Evolutionary conservation across 1,284 basidiomycete genomes (phyloP).

Genomic region (Cutaneotrichosporon cyanovorans): DNA sequence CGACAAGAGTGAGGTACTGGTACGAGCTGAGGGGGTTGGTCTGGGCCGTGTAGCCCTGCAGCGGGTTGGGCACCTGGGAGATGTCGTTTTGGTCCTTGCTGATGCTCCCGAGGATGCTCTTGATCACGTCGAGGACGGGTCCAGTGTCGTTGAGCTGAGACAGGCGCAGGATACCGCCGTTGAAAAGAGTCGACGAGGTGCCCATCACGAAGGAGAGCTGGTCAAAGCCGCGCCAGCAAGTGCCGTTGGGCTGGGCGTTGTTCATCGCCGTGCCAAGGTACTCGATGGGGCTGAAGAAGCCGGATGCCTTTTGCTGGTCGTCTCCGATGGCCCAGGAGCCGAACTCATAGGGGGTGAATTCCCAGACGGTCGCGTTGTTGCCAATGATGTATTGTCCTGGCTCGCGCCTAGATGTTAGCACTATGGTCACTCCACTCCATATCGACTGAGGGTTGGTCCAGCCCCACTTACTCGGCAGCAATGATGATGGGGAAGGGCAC

Average conservation of each 20-base stretch:
- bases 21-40: constrained; percentile 35
- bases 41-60: constrained; percentile 28
- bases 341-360: constrained; percentile 49
- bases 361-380: constrained; percentile 46
- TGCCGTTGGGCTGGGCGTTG: constrained; percentile 35
- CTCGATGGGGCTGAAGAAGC: constrained; percentile 41
- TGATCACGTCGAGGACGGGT: constrained; percentile 31
- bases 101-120: constrained; percentile 34
- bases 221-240: constrained; percentile 44
- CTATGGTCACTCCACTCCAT: too few species aligned
- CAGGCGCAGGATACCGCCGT: constrained; percentile 22
- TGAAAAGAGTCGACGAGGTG: constrained; percentile 46
- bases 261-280: constrained; percentile 41
- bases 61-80: constrained; percentile 43
- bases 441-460: too few species aligned
- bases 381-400: constrained; percentile 42
- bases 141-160: constrained; percentile 29
- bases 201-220: constrained; percentile 47
- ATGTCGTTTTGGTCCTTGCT: constrained; percentile 46
- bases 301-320: constrained; percentile 24
- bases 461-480: constrained; percentile 42
- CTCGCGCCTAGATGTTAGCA: constrained; percentile 46
- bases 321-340: constrained; percentile 48
- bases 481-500: constrained; percentile 48
- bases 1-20: constrained; percentile 46